Evolutionary conservation across 2,329 filamentous ascomycete species (phyloP).

Genomic region (Botrytis galanthina): DNA sequence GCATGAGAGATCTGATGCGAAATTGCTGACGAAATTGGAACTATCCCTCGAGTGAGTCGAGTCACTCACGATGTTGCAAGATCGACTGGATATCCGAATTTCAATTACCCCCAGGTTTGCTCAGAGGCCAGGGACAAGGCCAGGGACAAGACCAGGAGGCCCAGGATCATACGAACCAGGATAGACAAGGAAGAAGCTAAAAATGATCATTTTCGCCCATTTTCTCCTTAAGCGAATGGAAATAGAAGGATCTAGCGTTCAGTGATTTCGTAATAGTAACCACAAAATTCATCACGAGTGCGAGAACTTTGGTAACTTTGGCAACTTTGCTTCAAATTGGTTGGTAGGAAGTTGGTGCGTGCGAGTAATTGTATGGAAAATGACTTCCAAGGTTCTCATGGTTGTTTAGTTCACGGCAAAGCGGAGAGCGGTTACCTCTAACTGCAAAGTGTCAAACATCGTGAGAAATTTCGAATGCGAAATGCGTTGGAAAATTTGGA

Average conservation of each 20-base stretch:
- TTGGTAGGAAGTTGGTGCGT: not conserved
- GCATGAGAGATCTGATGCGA: slow-evolving; percentile 7
- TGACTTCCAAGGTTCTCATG: not conserved
- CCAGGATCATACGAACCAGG: not conserved
- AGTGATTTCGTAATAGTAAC: slow-evolving; percentile 18
- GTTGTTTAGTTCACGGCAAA: slow-evolving; percentile 3
- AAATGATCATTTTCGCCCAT: not conserved
- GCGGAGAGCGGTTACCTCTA: slow-evolving; percentile 18
- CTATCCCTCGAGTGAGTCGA: not conserved
- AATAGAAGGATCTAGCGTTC: slow-evolving; percentile 4
- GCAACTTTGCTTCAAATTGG: not conserved
- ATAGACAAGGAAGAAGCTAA: not conserved
- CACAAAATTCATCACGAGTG: slow-evolving; percentile 19
- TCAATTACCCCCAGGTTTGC: slow-evolving; percentile 24
- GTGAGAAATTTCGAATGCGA: not conserved
- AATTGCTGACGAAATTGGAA: not conserved
- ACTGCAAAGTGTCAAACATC: slow-evolving; percentile 22
- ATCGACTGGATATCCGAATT: slow-evolving; percentile 22
- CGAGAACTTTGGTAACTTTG: not conserved
- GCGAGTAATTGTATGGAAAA: slow-evolving; percentile 3
- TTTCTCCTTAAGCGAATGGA: not conserved
- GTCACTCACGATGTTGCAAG: slow-evolving; percentile 1
- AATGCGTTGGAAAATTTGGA: not conserved
- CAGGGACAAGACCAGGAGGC: not conserved
- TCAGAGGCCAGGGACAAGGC: not conserved